A percentile compares a stretch with the other conserved stretches of the same genome.
Conservation (phyloP, 116 monocot species). For the Phalaenopsis hybrid region DNA sequence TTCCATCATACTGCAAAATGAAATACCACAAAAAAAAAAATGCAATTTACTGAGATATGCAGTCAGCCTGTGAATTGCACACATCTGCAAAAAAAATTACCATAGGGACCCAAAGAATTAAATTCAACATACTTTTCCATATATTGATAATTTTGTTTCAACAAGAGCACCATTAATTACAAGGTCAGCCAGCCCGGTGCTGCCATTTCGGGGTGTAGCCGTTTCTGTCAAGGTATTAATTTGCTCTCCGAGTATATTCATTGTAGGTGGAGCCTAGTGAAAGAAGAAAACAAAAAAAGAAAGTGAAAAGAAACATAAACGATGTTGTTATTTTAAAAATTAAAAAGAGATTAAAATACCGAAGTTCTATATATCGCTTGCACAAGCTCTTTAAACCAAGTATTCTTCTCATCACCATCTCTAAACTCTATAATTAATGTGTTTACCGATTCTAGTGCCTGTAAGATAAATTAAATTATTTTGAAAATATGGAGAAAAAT, state of each 20-base stretch:
- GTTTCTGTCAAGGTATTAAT: conserved; percentile 21
- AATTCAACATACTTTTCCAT: conserved; percentile 54
- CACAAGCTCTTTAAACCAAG: conserved; percentile 74
- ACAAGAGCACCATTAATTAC: conserved; percentile 67
- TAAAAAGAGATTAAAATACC: conserved; percentile 14
- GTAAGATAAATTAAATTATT: conserved; percentile 12
- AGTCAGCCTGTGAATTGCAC: background rate
- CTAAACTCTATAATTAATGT: conserved; percentile 79
- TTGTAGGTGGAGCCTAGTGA: conserved; percentile 49
- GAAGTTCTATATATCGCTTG: conserved; percentile 88
- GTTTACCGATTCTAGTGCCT: conserved; percentile 85
- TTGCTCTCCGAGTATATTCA: conserved; percentile 64
- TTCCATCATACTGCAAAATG: conserved; percentile 52
- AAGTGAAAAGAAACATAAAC: background rate
- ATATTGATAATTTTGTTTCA: conserved; percentile 76
- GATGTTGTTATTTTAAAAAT: background rate
- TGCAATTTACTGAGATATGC: background rate
- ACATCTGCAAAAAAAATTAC: conserved; percentile 1
- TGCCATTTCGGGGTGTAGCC: conserved; percentile 16
- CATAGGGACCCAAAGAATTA: background rate
- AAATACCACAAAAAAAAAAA: background rate
- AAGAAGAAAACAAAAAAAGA: background rate
- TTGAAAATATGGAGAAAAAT: background rate
- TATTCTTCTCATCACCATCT: conserved; percentile 54
- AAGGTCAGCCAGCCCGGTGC: conserved; percentile 48